A percentile compares a stretch with the other conserved stretches of the same genome.
Conservation (phyloP, 345 rosid genomes). For the Bruguiera sexangula region DNA sequence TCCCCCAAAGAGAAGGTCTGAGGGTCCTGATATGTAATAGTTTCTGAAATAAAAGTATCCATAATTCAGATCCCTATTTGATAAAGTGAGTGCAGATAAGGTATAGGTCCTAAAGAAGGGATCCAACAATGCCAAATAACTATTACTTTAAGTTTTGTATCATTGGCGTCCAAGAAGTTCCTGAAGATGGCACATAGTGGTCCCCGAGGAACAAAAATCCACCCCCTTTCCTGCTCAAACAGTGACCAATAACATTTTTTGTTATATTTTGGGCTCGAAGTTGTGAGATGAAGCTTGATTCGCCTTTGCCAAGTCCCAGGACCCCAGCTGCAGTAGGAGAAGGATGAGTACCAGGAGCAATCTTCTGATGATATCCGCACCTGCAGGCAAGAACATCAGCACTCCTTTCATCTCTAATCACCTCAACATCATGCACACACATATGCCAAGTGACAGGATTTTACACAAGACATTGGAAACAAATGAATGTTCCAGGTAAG, state of each 20-base stretch:
- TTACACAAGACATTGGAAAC: background rate
- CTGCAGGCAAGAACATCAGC: slow-evolving; percentile 32
- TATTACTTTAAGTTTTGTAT: slow-evolving; percentile 39
- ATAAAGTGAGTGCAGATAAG: background rate
- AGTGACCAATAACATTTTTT: slow-evolving; percentile 70
- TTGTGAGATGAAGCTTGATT: slow-evolving; percentile 68
- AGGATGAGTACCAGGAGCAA: slow-evolving; percentile 37
- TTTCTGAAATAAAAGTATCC: slow-evolving; percentile 45
- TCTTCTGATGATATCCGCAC: slow-evolving; percentile 72
- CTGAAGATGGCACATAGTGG: slow-evolving; percentile 55
- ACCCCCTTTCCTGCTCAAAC: slow-evolving; percentile 67
- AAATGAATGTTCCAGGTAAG: background rate
- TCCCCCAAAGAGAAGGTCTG: slow-evolving; percentile 54
- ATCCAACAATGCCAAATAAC: background rate
- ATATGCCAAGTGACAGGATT: background rate
- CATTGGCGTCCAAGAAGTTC: slow-evolving; percentile 64
- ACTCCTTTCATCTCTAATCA: background rate
- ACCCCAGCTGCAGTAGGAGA: slow-evolving; percentile 72
- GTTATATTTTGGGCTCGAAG: slow-evolving; percentile 39
- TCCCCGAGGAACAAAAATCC: slow-evolving; percentile 85
- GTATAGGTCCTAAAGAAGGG: background rate
- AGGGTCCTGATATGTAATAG: slow-evolving; percentile 60
- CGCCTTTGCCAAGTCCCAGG: slow-evolving; percentile 75
- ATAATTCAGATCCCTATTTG: background rate
- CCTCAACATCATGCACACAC: background rate